A percentile compares a stretch with the other conserved stretches of the same genome.
Conservation (phyloP, 2,329 filamentous ascomycete species). For the Calonectria multiphialidica region DNA sequence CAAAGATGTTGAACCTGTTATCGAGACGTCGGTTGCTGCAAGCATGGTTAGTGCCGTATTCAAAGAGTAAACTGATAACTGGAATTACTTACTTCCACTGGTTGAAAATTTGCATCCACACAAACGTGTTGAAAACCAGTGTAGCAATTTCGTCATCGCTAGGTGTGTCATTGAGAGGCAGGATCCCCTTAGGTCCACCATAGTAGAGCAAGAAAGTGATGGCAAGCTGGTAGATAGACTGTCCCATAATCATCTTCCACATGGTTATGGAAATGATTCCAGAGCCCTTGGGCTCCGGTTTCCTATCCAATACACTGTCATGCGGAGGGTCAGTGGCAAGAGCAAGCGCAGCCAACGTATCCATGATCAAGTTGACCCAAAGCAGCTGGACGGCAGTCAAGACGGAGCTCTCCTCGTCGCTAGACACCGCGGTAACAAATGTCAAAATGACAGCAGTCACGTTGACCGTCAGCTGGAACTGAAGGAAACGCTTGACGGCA, state of each 20-base stretch:
- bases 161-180: slow-evolving; percentile 62
- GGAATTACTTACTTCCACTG: slow-evolving; percentile 82
- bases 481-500: slow-evolving; percentile 81
- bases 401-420: slow-evolving; percentile 76
- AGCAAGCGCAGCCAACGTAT: slow-evolving; percentile 90
- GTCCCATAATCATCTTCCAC: slow-evolving; percentile 99
- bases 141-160: slow-evolving; percentile 71
- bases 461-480: slow-evolving; percentile 89
- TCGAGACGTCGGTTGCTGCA: slow-evolving; percentile 87
- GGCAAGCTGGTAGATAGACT: slow-evolving; percentile 89
- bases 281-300: slow-evolving; percentile 69
- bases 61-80: neutral
- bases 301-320: slow-evolving; percentile 82
- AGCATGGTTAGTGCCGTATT: slow-evolving; percentile 30
- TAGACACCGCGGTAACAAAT: slow-evolving; percentile 88
- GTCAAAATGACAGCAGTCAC: slow-evolving; percentile 90
- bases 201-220: slow-evolving; percentile 87
- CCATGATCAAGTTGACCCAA: slow-evolving; percentile 98
- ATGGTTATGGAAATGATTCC: slow-evolving; percentile 86
- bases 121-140: slow-evolving; percentile 96
- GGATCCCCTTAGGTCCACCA: slow-evolving; percentile 61
- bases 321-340: slow-evolving; percentile 92
- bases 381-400: slow-evolving; percentile 91
- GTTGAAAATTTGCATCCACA: slow-evolving; percentile 99
- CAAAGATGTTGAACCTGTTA: slow-evolving; percentile 96